phyloP scores from a whole-genome alignment of 2,329 filamentous ascomycete genomes.

The Aulographum hederae region DNA sequence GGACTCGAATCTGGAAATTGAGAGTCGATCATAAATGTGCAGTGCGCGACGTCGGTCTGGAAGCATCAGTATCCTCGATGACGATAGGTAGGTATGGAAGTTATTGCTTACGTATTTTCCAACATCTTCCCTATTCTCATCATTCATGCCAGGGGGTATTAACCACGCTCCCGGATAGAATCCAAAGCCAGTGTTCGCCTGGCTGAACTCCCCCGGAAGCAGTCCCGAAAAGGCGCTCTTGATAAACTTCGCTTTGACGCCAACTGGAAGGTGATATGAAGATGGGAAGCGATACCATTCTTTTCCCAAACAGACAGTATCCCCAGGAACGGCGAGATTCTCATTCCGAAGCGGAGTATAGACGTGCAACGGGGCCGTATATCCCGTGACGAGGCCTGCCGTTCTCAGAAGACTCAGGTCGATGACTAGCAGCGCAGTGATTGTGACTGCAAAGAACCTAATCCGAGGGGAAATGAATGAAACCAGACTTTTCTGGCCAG shows the following conservation, averaged over 20 bases:
- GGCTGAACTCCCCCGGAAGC: slow-evolving; percentile 75
- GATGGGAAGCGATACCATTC: slow-evolving; percentile 98
- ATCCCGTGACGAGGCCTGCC: slow-evolving; percentile 61
- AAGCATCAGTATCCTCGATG: slow-evolving; percentile 9
- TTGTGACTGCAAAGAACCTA: slow-evolving; percentile 46
- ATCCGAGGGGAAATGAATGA: slow-evolving; percentile 56
- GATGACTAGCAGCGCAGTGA: slow-evolving; percentile 43
- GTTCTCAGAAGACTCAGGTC: slow-evolving; percentile 53
- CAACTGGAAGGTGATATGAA: slow-evolving; percentile 74
- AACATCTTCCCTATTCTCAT: slow-evolving; percentile 69
- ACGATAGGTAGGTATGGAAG: slow-evolving; percentile 1
- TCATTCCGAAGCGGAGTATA: slow-evolving; percentile 46
- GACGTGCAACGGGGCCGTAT: slow-evolving; percentile 59
- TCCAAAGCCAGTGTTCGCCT: slow-evolving; percentile 49
- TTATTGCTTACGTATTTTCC: slow-evolving; percentile 63
- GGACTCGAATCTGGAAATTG: slow-evolving; percentile 44
- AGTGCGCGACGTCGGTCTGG: slow-evolving; percentile 50
- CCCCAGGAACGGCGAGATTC: slow-evolving; percentile 38
- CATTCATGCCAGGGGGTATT: slow-evolving; percentile 73
- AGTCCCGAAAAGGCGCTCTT: slow-evolving; percentile 80
- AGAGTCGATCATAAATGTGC: slow-evolving; percentile 76
- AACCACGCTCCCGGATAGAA: slow-evolving; percentile 73
- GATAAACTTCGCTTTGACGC: slow-evolving; percentile 73
- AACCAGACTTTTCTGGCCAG: slow-evolving; percentile 43
- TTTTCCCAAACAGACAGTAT: slow-evolving; percentile 75